These are phyloP conservation scores for Avena atlantica DNA, from an alignment of 176 grass and related monocot genomes.

Conservation along the genomic window DNA sequence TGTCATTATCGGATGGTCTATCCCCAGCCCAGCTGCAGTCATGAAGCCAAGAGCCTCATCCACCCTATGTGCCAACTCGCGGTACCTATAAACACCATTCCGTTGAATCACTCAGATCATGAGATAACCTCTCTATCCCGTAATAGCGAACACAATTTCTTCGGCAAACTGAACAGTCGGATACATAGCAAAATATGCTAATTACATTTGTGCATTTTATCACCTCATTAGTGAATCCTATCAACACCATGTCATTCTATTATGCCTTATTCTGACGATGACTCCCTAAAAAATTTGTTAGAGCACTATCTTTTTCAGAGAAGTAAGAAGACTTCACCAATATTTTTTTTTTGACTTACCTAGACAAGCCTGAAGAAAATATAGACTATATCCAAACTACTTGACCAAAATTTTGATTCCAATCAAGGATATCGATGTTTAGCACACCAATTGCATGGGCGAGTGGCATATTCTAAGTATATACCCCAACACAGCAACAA, in stretches of 20 bases:
- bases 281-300: background rate
- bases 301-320: background rate
- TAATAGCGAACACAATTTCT: background rate
- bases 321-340: slow-evolving; percentile 8
- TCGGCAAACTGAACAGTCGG: background rate
- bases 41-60: slow-evolving; percentile 98
- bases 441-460: background rate
- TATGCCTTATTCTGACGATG: slow-evolving; percentile 10
- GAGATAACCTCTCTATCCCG: slow-evolving; percentile 14
- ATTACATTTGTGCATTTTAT: background rate
- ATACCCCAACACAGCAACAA: background rate
- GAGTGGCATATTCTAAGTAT: slow-evolving; percentile 3
- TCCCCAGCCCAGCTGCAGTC: slow-evolving; percentile 82
- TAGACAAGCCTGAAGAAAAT: background rate
- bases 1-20: slow-evolving; percentile 97
- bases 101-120: slow-evolving; percentile 1
- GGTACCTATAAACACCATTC: slow-evolving; percentile 64
- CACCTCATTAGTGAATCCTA: background rate
- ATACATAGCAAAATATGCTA: background rate
- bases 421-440: background rate
- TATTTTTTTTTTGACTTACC: background rate
- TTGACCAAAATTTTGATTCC: background rate
- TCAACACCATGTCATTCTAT: background rate
- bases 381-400: background rate
- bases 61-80: slow-evolving; percentile 86